Evolutionary conservation across 257 asterid genomes (phyloP), one percentile per base, ranked within the genome.

Genomic region (Linderniella brevidens): DNA sequence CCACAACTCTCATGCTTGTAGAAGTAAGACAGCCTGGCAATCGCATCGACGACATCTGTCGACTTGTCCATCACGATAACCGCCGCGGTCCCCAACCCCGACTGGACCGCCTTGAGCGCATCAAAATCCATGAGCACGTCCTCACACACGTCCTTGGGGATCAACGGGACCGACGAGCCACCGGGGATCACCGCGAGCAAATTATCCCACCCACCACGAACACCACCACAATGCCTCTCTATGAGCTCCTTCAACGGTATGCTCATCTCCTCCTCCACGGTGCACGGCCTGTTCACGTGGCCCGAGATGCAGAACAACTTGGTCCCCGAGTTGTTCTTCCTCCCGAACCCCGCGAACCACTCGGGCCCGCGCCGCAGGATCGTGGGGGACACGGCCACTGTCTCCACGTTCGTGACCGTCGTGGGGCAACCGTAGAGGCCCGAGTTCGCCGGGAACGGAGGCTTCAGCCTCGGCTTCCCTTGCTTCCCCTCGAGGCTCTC

Each of bases 401-500:
- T 90, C 66, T 90, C 99, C 29, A 85, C 99, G 56, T 85, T 90
- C 29, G 99, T 85, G 14, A 90, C 99, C 0, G 99, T 90, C 4
- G 96, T 81, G 11, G 98, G 99, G 65, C 99, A 90, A 35, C 99
- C 99, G 16, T 90, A 90, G 13, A 90, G 73, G 43, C 99, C 99
- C 1, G 99, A 69, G 61, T 85, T 90, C 54, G 99, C 99, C 9
- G 96, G 99, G 64, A 90, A 90, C 37, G 96, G 99, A 60, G 99
- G 99, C 82, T 90, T 85, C 83, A 85, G 62, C 55, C 99, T 77
- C 12, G 94, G 99, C 56, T 90, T 90, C 17, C 99, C 99, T 74
- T 85, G 99, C 58, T 85, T 90, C 10, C 99, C 99, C 79, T 90
- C 99, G 12, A 90, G 96, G 69, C 99, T 90, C 73, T 90, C 99